Evolutionary conservation across 169 alveolate species (phyloP), one percentile per base, ranked within the genome.

Genomic region (Theileria annulata): DNA sequence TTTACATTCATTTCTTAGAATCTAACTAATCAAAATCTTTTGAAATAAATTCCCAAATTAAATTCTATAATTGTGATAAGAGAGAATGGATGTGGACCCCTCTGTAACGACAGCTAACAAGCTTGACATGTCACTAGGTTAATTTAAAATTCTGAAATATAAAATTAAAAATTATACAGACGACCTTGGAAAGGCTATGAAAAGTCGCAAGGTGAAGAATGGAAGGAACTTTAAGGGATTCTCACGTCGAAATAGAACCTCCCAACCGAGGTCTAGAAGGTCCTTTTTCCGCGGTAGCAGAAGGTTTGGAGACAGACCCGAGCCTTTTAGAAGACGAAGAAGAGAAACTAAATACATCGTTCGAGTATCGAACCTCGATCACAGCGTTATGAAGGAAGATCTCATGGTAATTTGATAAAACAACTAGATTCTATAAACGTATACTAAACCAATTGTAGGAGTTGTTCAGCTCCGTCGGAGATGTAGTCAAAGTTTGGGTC

Each of bases 381-480:
- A 84, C 69, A 77, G 69, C n/a, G 78, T 84, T 9, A 27, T 77
- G 60, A 21, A 72, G 27, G 83, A 84, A 15, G 63, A 84, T 9
- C 69, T 84, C 15, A 76, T 54, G 90, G 90, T 84, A 47, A 33
- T 56, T 70, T 3, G 8, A 12, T 3, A 3, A 13, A 15, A 0
- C 13, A 58, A 60, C 23, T 60, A 60, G 69, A 9, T 60, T n/a
- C 37, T 60, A 56, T 5, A 56, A 9, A n/a, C 15, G 31, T 12
- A 3, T 27, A 8, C 42, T 25, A 12, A n/a, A 42, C 37, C 8
- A 2, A 17, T 23, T 25, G 17, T 63, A 92, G 77, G 93, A 71
- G 56, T 73, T 88, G 8, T 87, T 94, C 63, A 74, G 71, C 25
- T 75, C 91, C 33, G 81, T 75, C 30, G 95, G 95, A 10, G 88